Percentiles rank a stretch among this genome's conserved stretches.
Evolutionary conservation across 2,329 filamentous ascomycete species (phyloP).

Genomic region (Amauroascus verrucosus): DNA sequence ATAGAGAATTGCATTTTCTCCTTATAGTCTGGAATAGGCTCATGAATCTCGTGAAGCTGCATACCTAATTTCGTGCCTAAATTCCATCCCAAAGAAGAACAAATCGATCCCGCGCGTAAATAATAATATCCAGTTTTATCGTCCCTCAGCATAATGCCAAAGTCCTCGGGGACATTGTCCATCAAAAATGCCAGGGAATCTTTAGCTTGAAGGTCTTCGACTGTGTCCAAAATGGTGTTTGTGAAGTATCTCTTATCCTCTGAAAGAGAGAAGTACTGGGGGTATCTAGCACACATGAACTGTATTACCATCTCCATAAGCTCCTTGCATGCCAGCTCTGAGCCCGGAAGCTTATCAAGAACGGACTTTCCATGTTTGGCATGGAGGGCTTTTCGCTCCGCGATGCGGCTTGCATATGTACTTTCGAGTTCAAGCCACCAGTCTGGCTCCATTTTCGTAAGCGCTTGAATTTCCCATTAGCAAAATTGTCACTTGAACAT

Average conservation of each 20-base stretch:
- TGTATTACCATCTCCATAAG: constrained; percentile 79
- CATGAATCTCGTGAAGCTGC: constrained; percentile 61
- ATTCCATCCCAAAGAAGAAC: constrained; percentile 72
- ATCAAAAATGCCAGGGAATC: constrained; percentile 61
- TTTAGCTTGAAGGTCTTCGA: constrained; percentile 50
- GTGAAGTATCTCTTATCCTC: constrained; percentile 48
- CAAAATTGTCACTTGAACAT: not conserved
- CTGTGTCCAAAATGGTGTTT: constrained; percentile 57
- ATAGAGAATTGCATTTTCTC: constrained; percentile 82
- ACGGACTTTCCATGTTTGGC: constrained; percentile 53
- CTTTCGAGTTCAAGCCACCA: constrained; percentile 85
- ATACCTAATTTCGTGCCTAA: constrained; percentile 62
- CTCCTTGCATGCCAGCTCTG: constrained; percentile 71
- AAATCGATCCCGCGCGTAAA: constrained; percentile 66
- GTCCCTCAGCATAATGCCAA: constrained; percentile 63
- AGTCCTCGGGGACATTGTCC: constrained; percentile 75
- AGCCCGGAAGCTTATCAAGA: constrained; percentile 59
- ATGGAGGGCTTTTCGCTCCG: constrained; percentile 57
- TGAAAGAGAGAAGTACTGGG: constrained; percentile 58
- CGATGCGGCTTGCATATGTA: constrained; percentile 57
- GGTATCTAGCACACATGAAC: constrained; percentile 69
- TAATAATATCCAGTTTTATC: constrained; percentile 61
- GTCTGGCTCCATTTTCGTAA: constrained; percentile 67
- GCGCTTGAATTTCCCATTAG: constrained; percentile 41
- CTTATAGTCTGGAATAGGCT: constrained; percentile 67